A percentile compares a stretch with the other conserved stretches of the same genome.
phyloP scores from a whole-genome alignment of 352 stramenopile genomes.

The Poterioochromonas sp. region DNA sequence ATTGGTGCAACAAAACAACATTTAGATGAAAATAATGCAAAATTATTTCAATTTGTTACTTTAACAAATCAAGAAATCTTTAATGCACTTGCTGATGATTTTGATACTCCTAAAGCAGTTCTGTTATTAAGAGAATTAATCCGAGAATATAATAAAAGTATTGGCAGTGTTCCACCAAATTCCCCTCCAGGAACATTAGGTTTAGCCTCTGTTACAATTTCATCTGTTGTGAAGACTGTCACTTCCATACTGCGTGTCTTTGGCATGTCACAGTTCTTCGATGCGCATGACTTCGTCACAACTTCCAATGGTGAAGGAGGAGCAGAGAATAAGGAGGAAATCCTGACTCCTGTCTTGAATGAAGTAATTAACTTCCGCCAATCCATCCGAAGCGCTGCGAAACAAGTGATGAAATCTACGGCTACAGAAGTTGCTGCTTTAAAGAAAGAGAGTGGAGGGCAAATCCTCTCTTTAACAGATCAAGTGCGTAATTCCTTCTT shows the following conservation, averaged over 20 bases:
- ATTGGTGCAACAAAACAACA: slow-evolving; percentile 6
- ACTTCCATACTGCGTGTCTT: slow-evolving; percentile 71
- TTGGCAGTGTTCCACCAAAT: slow-evolving; percentile 21
- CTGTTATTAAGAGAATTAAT: slow-evolving; percentile 63
- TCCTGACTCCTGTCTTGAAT: slow-evolving; percentile 72
- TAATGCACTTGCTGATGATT: slow-evolving; percentile 67
- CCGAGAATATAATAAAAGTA: slow-evolving; percentile 68
- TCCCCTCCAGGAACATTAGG: neutral
- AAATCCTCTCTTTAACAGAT: too few relatives aligned
- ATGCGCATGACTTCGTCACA: slow-evolving; percentile 63
- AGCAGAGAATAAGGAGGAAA: slow-evolving; percentile 49
- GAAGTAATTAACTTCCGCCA: slow-evolving; percentile 74
- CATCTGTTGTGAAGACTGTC: slow-evolving; percentile 69
- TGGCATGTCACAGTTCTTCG: slow-evolving; percentile 58
- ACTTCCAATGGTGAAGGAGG: neutral
- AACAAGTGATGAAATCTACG: slow-evolving; percentile 31
- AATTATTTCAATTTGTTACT: slow-evolving; percentile 56
- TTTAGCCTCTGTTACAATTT: slow-evolving; percentile 64
- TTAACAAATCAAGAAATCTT: slow-evolving; percentile 67
- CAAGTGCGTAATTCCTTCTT: slow-evolving; percentile 73
- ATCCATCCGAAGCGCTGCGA: slow-evolving; percentile 60
- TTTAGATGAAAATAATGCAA: slow-evolving; percentile 57
- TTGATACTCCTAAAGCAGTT: slow-evolving; percentile 74
- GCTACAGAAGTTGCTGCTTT: slow-evolving; percentile 71
- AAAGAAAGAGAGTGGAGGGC: too few relatives aligned